A percentile compares a stretch with the other conserved stretches of the same genome.
Conservation (phyloP, 2,329 filamentous ascomycete species). For the Aureobasidium sp. region DNA sequence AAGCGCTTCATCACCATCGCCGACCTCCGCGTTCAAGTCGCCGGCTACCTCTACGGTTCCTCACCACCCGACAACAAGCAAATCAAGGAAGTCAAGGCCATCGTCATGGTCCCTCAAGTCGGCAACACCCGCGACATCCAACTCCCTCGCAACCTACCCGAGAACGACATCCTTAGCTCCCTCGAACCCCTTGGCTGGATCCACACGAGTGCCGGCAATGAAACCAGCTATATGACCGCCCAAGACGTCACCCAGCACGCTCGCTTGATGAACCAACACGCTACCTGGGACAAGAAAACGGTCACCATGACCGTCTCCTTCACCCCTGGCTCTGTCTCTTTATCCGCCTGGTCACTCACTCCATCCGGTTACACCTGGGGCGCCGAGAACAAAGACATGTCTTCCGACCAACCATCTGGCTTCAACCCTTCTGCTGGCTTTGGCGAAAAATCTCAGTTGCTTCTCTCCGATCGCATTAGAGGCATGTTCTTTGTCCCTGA, state of each 20-base stretch:
- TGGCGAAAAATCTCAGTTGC: slow-evolving; percentile 89
- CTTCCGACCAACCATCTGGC: slow-evolving; percentile 87
- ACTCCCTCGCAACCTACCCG: slow-evolving; percentile 79
- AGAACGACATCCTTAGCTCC: slow-evolving; percentile 79
- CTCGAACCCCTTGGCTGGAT: slow-evolving; percentile 92
- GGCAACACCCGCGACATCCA: slow-evolving; percentile 89
- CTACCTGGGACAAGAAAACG: slow-evolving; percentile 78
- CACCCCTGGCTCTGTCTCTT: slow-evolving; percentile 89
- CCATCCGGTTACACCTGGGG: slow-evolving; percentile 95
- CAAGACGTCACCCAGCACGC: slow-evolving; percentile 92
- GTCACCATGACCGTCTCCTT: slow-evolving; percentile 94
- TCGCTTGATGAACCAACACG: slow-evolving; percentile 76
- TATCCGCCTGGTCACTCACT: slow-evolving; percentile 88
- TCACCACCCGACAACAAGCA: slow-evolving; percentile 92
- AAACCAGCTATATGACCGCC: slow-evolving; percentile 93
- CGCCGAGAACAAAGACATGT: slow-evolving; percentile 85
- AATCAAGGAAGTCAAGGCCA: slow-evolving; percentile 93
- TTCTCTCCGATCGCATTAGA: slow-evolving; percentile 86
- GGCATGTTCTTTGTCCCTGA: slow-evolving; percentile 97
- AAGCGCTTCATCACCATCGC: slow-evolving; percentile 98
- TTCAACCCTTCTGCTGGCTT: slow-evolving; percentile 70
- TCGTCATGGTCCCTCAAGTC: slow-evolving; percentile 96
- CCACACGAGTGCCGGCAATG: slow-evolving; percentile 90
- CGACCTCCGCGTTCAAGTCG: slow-evolving; percentile 91
- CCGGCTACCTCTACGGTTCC: slow-evolving; percentile 87